Conservation (phyloP, 208 protist genomes). For the Entamoeba invadens region DNA sequence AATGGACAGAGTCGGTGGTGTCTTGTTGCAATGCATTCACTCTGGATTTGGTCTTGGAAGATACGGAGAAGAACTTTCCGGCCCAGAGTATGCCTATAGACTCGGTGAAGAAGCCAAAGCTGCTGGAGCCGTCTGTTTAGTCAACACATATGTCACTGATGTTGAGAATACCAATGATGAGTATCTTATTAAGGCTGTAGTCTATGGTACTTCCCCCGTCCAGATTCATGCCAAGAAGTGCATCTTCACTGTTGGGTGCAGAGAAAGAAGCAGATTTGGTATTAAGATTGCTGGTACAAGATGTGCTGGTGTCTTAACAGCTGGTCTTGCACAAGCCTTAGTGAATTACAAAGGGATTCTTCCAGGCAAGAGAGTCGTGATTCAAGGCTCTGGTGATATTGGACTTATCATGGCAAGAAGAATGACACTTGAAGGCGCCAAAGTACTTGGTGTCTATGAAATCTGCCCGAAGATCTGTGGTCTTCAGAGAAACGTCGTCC, state of each 20-base stretch:
- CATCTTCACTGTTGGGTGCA: conserved; percentile 5
- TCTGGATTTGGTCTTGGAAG: neutral
- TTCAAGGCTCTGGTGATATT: conserved; percentile 22
- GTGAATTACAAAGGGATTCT: conserved; percentile 12
- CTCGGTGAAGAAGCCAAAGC: neutral
- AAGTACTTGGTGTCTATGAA: conserved; percentile 25
- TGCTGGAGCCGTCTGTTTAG: neutral
- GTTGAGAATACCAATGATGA: neutral
- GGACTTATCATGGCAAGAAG: conserved; percentile 20
- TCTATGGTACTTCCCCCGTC: neutral
- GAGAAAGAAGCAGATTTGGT: neutral
- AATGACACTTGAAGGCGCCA: conserved; percentile 6
- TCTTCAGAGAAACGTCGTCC: neutral
- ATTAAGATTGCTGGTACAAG: conserved; percentile 12
- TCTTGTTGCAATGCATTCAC: conserved; percentile 18
- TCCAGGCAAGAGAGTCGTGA: conserved; percentile 18
- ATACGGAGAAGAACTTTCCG: conserved; percentile 7
- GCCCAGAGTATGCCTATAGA: conserved; percentile 19
- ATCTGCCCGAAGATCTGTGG: neutral
- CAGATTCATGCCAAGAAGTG: neutral
- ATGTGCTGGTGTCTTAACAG: conserved; percentile 15
- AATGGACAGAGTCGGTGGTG: neutral
- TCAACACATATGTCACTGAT: conserved; percentile 9
- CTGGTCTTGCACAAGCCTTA: conserved; percentile 10
- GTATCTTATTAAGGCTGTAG: neutral